Evolutionary conservation across 2,329 filamentous ascomycete species (phyloP), one percentile per base, ranked within the genome.

Genomic region (Trichoderma semiorbis): DNA sequence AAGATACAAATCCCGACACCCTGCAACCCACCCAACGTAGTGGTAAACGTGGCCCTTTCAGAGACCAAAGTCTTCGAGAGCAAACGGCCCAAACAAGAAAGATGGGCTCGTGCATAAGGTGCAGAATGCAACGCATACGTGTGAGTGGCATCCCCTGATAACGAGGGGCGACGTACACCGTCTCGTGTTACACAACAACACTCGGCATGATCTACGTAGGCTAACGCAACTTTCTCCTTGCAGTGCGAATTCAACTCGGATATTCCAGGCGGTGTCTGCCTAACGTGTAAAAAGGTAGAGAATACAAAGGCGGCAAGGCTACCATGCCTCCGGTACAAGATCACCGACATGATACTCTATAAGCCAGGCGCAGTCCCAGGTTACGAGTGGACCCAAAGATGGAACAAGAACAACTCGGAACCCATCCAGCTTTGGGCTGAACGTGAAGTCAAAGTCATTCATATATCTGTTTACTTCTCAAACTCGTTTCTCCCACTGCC

Each of bases 101-200:
- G 69, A 86, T 88, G 21, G 88, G 87, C 10, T 88, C 86, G 24
- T 90, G 88, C 75, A 86, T 90, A 72, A 83, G 88, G 58, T 90
- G 88, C 74, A 84, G 87, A 64, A 89, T 90, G 86, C 88, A 90
- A 74, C 84, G 88, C 57, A 89, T 90, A 75, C 84, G 88, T 63
- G 88, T 90, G 78, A 84, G 87, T 81, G 43, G 21, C 36, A 43
- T 32, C 8, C n/a, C 5, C 26, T n/a, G 30, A 34, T 3, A n/a
- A 16, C 26, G n/a, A 26, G 11, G 2, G 21, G 18, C 24, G 12
- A 28, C 28, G 28, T 34, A 16, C 14, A 24, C 39, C 21, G 21
- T 69, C 7, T 26, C 10, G 26, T 12, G 32, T 12, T 24, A 36
- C 30, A 34, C 61, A 18, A 12, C n/a, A 26, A 34, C 30, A n/a